Percentiles rank a stretch among this genome's conserved stretches.
These are phyloP conservation scores for Apocynum venetum DNA, from an alignment of 257 asterid genomes.

Conservation along the genomic window DNA sequence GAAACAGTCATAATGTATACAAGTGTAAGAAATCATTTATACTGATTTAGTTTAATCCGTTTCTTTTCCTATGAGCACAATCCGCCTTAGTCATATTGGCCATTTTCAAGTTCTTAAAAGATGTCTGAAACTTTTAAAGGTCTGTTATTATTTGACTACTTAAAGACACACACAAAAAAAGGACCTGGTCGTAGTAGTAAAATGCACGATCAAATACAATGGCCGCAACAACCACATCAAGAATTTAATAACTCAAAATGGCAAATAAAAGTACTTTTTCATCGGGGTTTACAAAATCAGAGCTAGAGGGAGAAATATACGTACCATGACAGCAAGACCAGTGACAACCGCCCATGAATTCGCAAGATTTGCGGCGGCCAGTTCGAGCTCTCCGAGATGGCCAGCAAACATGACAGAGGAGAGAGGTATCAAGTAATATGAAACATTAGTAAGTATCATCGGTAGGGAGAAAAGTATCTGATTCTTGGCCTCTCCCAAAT, in stretches of 20 bases:
- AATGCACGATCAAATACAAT: too few relatives aligned
- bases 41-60: too few relatives aligned
- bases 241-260: not conserved
- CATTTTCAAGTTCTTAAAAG: too few relatives aligned
- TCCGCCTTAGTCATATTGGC: too few relatives aligned
- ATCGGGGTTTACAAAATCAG: not conserved
- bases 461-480: slow-evolving; percentile 60
- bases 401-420: slow-evolving; percentile 85
- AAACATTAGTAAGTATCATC: slow-evolving; percentile 46
- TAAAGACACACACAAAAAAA: too few relatives aligned
- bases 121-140: too few relatives aligned
- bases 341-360: slow-evolving; percentile 70
- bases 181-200: too few relatives aligned
- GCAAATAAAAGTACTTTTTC: too few relatives aligned
- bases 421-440: slow-evolving; percentile 49
- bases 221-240: too few relatives aligned
- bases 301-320: not conserved
- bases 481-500: slow-evolving; percentile 54
- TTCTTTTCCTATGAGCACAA: too few relatives aligned
- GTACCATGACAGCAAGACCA: slow-evolving; percentile 61
- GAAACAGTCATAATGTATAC: slow-evolving; percentile 20
- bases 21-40: too few relatives aligned
- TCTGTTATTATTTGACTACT: too few relatives aligned
- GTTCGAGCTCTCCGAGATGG: slow-evolving; percentile 66
- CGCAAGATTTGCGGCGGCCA: slow-evolving; percentile 69